Evolutionary conservation across 2,329 filamentous ascomycete genomes (phyloP).

Genomic region (Pseudogymnoascus sp.): DNA sequence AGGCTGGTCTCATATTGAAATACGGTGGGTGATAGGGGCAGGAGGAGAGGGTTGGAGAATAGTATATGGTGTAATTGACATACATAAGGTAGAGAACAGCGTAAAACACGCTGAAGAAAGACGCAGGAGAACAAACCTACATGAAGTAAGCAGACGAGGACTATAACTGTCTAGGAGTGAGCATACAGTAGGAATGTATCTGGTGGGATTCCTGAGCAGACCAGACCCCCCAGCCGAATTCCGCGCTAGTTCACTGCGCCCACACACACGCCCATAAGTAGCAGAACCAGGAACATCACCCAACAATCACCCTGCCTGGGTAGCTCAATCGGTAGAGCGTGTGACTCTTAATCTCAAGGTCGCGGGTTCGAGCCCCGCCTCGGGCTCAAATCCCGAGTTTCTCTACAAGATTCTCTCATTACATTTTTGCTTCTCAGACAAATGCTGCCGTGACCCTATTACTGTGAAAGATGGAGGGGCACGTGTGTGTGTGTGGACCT

Average conservation of each 20-base stretch:
- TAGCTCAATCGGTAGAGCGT: conserved; percentile 68
- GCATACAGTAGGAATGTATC: too few species aligned
- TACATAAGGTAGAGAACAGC: too few species aligned
- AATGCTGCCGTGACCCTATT: neutral
- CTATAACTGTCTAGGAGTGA: too few species aligned
- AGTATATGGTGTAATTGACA: too few species aligned
- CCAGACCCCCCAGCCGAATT: neutral
- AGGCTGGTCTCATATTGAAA: too few species aligned
- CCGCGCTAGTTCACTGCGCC: neutral
- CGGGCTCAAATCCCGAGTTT: conserved; percentile 5
- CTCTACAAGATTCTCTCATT: conserved; percentile 5
- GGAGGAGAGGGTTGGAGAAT: too few species aligned
- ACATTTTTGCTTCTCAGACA: neutral
- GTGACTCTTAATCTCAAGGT: conserved; percentile 42
- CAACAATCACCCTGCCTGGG: conserved; percentile 8
- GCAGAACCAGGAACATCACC: neutral
- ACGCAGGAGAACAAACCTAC: too few species aligned
- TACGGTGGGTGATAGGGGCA: too few species aligned
- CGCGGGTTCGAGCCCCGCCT: conserved; percentile 6
- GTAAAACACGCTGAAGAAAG: too few species aligned
- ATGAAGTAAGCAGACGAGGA: too few species aligned
- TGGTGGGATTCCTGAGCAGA: too few species aligned
- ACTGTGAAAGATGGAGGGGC: neutral
- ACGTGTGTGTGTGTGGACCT: neutral
- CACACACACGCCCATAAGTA: neutral